Evolutionary conservation across 495 filamentous ascomycete species (phyloP), one percentile per base, ranked within the genome.

Genomic region (Jackrogersella minutella): DNA sequence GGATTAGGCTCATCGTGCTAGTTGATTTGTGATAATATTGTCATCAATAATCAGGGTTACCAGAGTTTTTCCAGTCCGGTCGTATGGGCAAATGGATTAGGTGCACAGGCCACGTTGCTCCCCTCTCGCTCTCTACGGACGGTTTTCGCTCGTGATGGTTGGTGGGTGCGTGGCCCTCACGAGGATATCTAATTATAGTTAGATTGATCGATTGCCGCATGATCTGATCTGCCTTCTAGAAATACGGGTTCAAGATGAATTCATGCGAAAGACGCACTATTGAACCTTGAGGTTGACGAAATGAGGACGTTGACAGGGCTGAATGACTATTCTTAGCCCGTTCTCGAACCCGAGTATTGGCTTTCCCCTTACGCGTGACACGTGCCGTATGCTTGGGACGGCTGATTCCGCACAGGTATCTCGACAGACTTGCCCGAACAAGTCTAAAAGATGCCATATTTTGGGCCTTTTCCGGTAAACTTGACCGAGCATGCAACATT

Each of bases 11-110:
- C 49, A 54, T 63, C 54, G 24, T 30, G 43, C 26, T 50, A 64
- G 31, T 26, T 68, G 65, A 58, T 68, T 68, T 53, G 65, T 68
- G 59, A 68, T 36, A 63, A 60, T 41, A 59, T 63, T 49, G 65
- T 68, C 58, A 68, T 68, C 65, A 64, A 59, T 64, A 68, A 62
- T 36, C 55, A 34, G 14, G 51, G 41, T 49, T 49, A 17, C 44
- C 43, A 58, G 21, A 64, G 36, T 43, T 22, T 52, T 39, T 52
- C 36, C 47, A 52, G 31, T 34, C 52, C 52, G 52, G 40, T 57
- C 43, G 44, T 17, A 49, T 49, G 47, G 30, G 44, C 26, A 26
- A 16, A 49, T 49, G 24, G 44, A 49, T 26, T n/a, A 8, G 24
- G 39, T 46, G 41, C 41, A 46, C 52, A 55, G 37, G 53, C 53